phyloP scores from a whole-genome alignment of 208 protist species.

The Acanthamoeba royreba region DNA sequence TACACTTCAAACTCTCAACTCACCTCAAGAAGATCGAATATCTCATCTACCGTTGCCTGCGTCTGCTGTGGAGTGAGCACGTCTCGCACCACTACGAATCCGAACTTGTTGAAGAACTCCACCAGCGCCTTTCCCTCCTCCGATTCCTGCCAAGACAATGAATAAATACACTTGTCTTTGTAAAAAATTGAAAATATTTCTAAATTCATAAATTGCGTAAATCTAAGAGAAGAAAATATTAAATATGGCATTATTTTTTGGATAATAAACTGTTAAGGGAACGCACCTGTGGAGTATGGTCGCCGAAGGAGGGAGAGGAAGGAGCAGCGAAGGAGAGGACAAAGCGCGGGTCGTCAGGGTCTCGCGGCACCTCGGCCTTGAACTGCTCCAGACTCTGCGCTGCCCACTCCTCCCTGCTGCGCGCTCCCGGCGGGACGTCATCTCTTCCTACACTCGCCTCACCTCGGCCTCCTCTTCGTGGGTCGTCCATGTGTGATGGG shows the following conservation, averaged over 20 bases:
- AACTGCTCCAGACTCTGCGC: background rate
- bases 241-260: background rate
- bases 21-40: background rate
- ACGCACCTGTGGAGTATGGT: background rate
- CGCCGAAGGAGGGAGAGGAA: background rate
- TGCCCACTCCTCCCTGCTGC: background rate
- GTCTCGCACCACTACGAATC: constrained; percentile 13
- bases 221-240: too few species aligned
- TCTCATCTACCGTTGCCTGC: background rate
- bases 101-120: constrained; percentile 2
- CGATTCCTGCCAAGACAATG: background rate
- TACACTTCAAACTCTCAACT: too few species aligned
- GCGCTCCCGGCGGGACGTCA: too few species aligned
- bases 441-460: background rate
- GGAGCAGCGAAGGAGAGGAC: background rate
- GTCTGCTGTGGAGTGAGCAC: background rate
- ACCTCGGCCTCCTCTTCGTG: too few species aligned
- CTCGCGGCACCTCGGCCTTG: background rate
- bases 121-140: background rate
- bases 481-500: too few species aligned
- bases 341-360: background rate
- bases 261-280: background rate
- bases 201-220: background rate
- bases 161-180: background rate
- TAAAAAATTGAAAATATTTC: background rate